These are phyloP conservation scores for Penicillium maclennaniae DNA, from an alignment of 495 filamentous ascomycete genomes.

Conservation along the genomic window DNA sequence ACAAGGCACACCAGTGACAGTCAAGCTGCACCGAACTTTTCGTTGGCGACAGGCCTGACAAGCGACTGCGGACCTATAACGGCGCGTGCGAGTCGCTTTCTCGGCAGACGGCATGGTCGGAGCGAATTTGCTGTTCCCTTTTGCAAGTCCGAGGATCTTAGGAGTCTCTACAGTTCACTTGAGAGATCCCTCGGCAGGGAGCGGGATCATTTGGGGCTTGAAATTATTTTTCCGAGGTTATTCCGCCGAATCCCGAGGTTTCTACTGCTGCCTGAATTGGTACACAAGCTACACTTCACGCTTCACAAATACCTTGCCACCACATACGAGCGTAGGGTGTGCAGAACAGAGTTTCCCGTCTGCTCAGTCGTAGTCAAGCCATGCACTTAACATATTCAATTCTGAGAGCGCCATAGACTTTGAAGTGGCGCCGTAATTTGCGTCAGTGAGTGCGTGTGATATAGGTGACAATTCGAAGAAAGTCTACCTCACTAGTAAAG, in stretches of 20 bases:
- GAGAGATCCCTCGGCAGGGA: not conserved
- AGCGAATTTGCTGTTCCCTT: not conserved
- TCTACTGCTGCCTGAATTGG: not conserved
- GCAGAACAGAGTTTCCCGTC: too few species aligned
- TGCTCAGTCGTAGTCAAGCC: too few species aligned
- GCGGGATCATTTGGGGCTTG: not conserved
- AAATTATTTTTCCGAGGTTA: too few species aligned
- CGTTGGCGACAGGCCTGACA: slow-evolving; percentile 31
- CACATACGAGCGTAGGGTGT: too few species aligned
- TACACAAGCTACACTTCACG: too few species aligned
- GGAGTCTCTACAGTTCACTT: not conserved
- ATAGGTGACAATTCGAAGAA: too few species aligned
- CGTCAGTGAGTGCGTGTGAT: too few species aligned
- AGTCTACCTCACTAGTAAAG: too few species aligned
- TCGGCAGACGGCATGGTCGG: not conserved
- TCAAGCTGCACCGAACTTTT: slow-evolving; percentile 34
- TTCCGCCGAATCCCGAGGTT: not conserved
- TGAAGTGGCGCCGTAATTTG: too few species aligned
- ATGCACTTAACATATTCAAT: too few species aligned
- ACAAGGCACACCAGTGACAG: slow-evolving; percentile 30
- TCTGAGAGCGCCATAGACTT: too few species aligned
- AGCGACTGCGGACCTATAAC: slow-evolving; percentile 32
- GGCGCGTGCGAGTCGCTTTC: slow-evolving; percentile 16
- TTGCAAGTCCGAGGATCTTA: not conserved
- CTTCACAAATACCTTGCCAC: too few species aligned